phyloP scores from a whole-genome alignment of 2,329 filamentous ascomycete species.

The Taxawa tesnikishii region DNA sequence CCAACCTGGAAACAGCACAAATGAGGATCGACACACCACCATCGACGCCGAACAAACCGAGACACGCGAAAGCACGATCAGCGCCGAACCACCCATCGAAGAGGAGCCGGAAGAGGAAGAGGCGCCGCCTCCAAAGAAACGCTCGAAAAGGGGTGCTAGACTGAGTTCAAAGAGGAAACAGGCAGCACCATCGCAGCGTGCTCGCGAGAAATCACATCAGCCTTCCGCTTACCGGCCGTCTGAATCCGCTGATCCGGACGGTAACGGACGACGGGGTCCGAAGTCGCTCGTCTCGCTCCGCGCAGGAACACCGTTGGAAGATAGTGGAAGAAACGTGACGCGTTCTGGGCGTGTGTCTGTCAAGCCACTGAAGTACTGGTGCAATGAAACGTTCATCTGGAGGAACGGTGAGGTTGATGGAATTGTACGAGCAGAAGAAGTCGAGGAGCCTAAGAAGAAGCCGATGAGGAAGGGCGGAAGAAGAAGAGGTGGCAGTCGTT shows the following conservation, averaged over 20 bases:
- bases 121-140: too few species aligned
- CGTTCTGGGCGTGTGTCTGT: constrained; percentile 70
- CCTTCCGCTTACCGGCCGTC: too few species aligned
- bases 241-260: constrained; percentile 14
- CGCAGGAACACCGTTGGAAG: constrained; percentile 25
- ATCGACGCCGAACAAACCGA: too few species aligned
- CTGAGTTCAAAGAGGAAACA: too few species aligned
- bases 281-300: constrained; percentile 14
- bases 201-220: too few species aligned
- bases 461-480: constrained; percentile 15
- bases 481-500: constrained; percentile 20
- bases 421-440: constrained; percentile 61
- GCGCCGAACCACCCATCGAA: too few species aligned
- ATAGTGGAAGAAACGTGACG: constrained; percentile 47
- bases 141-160: too few species aligned
- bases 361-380: constrained; percentile 74
- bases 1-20: too few species aligned
- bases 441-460: constrained; percentile 22
- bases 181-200: too few species aligned
- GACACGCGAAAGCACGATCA: too few species aligned
- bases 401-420: constrained; percentile 60
- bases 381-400: constrained; percentile 66
- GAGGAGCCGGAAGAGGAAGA: too few species aligned
- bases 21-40: too few species aligned
- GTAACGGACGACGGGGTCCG: constrained; percentile 5